Evolutionary conservation across 257 asterid species (phyloP).

Genomic region (Ligustrum vulgare): DNA sequence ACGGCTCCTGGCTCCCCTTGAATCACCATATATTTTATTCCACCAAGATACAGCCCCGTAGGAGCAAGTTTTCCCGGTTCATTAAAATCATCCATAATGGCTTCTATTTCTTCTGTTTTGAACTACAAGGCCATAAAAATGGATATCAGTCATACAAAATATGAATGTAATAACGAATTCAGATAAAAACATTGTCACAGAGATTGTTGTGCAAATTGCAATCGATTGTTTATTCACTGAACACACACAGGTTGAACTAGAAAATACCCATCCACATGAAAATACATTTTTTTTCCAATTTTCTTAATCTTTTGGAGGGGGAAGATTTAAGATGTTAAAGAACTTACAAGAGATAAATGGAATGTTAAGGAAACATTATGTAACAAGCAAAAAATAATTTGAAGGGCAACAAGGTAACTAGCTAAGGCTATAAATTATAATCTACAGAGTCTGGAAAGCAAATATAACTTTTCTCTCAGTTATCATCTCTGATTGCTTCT

Average conservation of each 20-base stretch:
- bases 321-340: neutral
- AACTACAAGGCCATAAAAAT: slow-evolving; percentile 28
- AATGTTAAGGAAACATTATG: neutral
- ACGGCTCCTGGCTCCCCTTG: slow-evolving; percentile 54
- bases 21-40: slow-evolving; percentile 43
- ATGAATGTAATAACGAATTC: neutral
- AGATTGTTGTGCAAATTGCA: neutral
- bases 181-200: neutral
- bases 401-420: neutral
- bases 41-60: slow-evolving; percentile 45
- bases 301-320: neutral
- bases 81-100: slow-evolving; percentile 44
- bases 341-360: neutral
- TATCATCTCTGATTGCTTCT: neutral
- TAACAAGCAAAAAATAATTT: too few relatives aligned
- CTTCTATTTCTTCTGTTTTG: slow-evolving; percentile 41
- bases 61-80: slow-evolving; percentile 57
- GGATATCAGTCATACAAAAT: neutral
- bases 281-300: neutral
- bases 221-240: neutral
- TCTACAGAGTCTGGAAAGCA: neutral
- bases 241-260: neutral
- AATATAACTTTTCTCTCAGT: neutral
- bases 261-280: neutral
- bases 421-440: neutral